phyloP scores from a whole-genome alignment of 2,329 filamentous ascomycete genomes.

The Colletotrichum karsti region DNA sequence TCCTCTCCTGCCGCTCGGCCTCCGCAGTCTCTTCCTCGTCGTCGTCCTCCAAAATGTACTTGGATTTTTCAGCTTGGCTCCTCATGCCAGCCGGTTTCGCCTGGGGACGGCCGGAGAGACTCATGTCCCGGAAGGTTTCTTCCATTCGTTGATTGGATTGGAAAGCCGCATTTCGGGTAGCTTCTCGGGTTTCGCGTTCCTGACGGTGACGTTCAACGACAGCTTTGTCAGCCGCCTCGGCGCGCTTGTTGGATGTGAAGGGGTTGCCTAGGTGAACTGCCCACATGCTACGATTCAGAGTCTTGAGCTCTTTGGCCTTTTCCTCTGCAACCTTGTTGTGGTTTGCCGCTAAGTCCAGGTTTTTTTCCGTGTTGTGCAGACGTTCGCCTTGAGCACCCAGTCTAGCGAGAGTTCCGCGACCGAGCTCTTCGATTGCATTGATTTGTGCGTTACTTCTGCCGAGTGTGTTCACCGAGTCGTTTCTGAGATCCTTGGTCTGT shows the following conservation, averaged over 20 bases:
- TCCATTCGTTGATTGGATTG: slow-evolving; percentile 63
- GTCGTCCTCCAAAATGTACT: slow-evolving; percentile 82
- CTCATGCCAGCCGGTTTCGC: slow-evolving; percentile 18
- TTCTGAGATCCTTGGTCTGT: slow-evolving; percentile 79
- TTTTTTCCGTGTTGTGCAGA: slow-evolving; percentile 83
- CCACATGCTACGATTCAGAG: slow-evolving; percentile 90
- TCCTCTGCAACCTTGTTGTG: slow-evolving; percentile 82
- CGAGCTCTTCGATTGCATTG: slow-evolving; percentile 75
- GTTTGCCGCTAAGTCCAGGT: slow-evolving; percentile 81
- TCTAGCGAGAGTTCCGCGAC: slow-evolving; percentile 75
- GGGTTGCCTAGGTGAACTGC: slow-evolving; percentile 81
- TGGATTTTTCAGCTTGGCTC: slow-evolving; percentile 42
- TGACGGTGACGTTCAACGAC: slow-evolving; percentile 74
- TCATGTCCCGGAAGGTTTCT: slow-evolving; percentile 50
- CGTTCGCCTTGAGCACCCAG: slow-evolving; percentile 83
- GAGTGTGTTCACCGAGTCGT: slow-evolving; percentile 63
- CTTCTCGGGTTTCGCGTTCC: slow-evolving; percentile 72
- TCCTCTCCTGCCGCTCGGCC: slow-evolving; percentile 45
- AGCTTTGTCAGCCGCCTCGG: slow-evolving; percentile 70
- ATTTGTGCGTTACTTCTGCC: slow-evolving; percentile 65
- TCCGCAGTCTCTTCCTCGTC: slow-evolving; percentile 63
- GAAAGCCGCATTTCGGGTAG: slow-evolving; percentile 63
- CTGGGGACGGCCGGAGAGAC: slow-evolving; percentile 34
- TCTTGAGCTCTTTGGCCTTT: slow-evolving; percentile 84
- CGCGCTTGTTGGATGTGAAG: slow-evolving; percentile 76